Base-by-base conservation (phyloP, 108 stramenopile species). In the Discostella pseudostelligera region DNA sequence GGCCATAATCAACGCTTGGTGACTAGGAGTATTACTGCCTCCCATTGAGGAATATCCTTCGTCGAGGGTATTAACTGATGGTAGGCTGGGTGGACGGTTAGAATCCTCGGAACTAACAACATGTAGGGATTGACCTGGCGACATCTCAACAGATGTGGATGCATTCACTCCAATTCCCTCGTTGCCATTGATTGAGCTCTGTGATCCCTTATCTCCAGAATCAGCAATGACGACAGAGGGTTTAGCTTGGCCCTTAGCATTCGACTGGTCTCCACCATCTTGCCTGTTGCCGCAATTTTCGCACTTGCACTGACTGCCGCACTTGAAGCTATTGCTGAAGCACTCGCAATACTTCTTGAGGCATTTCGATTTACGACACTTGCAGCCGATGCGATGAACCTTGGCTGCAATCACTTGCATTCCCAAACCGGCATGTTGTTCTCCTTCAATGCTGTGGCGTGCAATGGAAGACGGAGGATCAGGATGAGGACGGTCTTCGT, bases 301-400 rank as follows among this genome's bases (percentile, higher is more conserved):
- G 46, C 80, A 93, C 19, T 78, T 76, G 51, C 89, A 94, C 40
- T 89, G 81, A 42, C 79, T 59, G 21, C 96, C 95, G 63, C 97
- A 98, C 50, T 82, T 84, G 58, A 70, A 70, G 49, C 72, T 74
- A 79, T 87, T 84, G 43, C 89, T 84, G 71, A 83, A 96, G 61
- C 96, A 96, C 57, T 96, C 96, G 64, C 96, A 96, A 65, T 96
- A 96, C 73, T 93, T 96, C 67, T 98, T 98, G 49, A 98, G 83
- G 68, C 97, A 98, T 61, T 81, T 78, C 12, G 86, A 88, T 58
- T 89, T 86, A 28, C 87, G 79, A 79, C 97, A 98, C 69, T 96
- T 95, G 88, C 97, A 98, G 8, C 97, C 97, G 14, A 75, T 53
- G 39, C 83, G 72, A 72, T 87, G 84, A 11, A 62, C 67, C 43